Evolutionary conservation across 257 asterid species (phyloP).

Genomic region (Capsicum pubescens): DNA sequence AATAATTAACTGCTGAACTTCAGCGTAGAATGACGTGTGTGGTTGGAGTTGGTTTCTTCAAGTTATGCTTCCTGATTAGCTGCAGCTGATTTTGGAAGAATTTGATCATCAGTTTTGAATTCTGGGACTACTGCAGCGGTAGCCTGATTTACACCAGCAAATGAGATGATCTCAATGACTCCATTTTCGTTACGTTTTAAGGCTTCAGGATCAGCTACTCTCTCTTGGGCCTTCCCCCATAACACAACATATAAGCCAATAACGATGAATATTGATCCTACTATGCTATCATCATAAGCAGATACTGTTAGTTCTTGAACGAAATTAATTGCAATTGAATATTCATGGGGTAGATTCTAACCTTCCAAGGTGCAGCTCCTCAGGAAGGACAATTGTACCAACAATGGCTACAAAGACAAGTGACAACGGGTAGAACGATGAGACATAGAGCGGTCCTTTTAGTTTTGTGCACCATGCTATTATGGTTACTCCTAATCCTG

Average conservation of each 20-base stretch:
- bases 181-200: not conserved
- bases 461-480: conserved; percentile 41
- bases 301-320: not conserved
- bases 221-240: conserved; percentile 46
- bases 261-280: conserved; percentile 45
- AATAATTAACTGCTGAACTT: not conserved
- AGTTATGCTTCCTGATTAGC: conserved; percentile 20
- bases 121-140: conserved; percentile 15
- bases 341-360: not conserved
- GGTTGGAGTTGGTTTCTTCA: not conserved
- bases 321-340: not conserved
- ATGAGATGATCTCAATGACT: conserved; percentile 28
- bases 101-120: not conserved
- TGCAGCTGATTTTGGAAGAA: conserved; percentile 24
- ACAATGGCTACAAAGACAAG: conserved; percentile 45
- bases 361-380: conserved; percentile 52
- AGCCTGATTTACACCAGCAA: conserved; percentile 20
- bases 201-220: not conserved
- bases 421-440: conserved; percentile 40
- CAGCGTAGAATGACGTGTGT: not conserved
- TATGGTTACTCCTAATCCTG: conserved; percentile 34
- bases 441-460: conserved; percentile 50
- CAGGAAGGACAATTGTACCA: conserved; percentile 43
- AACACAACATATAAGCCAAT: conserved; percentile 41
- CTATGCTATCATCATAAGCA: conserved; percentile 28